Evolutionary conservation across 768 basidiomycete species (phyloP).

Genomic region (Clitopilus hobsonii): DNA sequence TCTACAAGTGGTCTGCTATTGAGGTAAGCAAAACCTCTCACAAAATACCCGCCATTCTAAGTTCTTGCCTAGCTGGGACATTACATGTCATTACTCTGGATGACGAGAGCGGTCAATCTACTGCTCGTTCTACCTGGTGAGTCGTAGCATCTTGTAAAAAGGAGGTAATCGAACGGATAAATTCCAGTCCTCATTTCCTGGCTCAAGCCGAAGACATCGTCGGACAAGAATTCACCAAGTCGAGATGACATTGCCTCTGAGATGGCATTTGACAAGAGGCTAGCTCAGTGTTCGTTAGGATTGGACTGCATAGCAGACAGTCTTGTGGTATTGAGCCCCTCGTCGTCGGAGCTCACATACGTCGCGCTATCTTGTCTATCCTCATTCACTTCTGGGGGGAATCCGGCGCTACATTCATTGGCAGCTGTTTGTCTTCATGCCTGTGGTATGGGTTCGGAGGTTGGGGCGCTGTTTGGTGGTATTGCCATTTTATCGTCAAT

Average conservation of each 20-base stretch:
- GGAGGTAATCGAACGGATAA: not conserved
- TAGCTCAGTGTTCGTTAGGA: constrained; percentile 60
- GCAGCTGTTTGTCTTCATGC: constrained; percentile 64
- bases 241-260: constrained; percentile 51
- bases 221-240: constrained; percentile 21
- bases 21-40: constrained; percentile 41
- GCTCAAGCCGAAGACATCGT: constrained; percentile 49
- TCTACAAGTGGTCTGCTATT: constrained; percentile 64
- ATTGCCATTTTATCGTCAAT: constrained; percentile 64
- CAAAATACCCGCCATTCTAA: too few species aligned
- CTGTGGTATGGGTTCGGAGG: constrained; percentile 37
- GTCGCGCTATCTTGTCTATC: constrained; percentile 57
- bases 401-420: constrained; percentile 68
- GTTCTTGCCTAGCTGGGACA: constrained; percentile 67
- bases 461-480: constrained; percentile 68
- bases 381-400: constrained; percentile 63
- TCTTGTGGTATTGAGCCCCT: constrained; percentile 50
- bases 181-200: constrained; percentile 51
- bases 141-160: too few species aligned
- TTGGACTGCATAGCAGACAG: constrained; percentile 63
- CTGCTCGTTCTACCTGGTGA: constrained; percentile 66
- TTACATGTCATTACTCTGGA: constrained; percentile 70
- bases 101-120: constrained; percentile 58
- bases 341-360: constrained; percentile 50
- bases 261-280: constrained; percentile 63